Percentiles rank a stretch among this genome's conserved stretches.
Evolutionary conservation across 805 yeast species (phyloP).

Genomic region (Kazachstania kunashirensis): DNA sequence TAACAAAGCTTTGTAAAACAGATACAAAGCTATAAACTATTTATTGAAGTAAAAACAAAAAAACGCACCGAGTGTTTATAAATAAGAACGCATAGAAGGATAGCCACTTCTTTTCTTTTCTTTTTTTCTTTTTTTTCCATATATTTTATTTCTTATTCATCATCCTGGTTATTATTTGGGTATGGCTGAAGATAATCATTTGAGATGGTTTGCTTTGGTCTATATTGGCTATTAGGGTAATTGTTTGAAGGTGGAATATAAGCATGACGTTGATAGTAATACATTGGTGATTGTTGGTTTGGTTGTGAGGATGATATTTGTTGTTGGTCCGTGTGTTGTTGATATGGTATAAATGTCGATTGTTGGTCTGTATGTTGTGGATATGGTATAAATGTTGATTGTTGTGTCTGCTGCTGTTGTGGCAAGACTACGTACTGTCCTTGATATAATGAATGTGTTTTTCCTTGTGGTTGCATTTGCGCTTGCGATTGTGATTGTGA

Average conservation of each 20-base stretch:
- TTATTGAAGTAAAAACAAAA: no score
- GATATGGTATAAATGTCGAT: slow-evolving; percentile 6
- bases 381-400: no score
- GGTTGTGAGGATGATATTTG: slow-evolving; percentile 8
- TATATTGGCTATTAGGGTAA: neutral
- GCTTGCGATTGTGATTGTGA: neutral
- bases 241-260: slow-evolving; percentile 2
- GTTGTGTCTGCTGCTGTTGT: slow-evolving; percentile 84
- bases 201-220: neutral
- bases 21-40: no score
- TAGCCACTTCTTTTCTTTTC: no score
- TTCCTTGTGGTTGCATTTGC: neutral
- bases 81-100: no score
- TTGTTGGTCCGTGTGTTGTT: slow-evolving; percentile 5
- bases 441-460: neutral
- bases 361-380: neutral
- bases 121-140: no score
- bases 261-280: slow-evolving; percentile 3
- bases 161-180: neutral
- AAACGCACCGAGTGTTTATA: no score
- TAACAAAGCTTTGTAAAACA: no score
- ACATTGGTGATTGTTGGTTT: slow-evolving; percentile 2
- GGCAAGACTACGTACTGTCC: slow-evolving; percentile 33
- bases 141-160: neutral
- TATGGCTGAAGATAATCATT: neutral